Evolutionary conservation across 768 basidiomycete genomes (phyloP).

Genomic region (Panellus pusillus): DNA sequence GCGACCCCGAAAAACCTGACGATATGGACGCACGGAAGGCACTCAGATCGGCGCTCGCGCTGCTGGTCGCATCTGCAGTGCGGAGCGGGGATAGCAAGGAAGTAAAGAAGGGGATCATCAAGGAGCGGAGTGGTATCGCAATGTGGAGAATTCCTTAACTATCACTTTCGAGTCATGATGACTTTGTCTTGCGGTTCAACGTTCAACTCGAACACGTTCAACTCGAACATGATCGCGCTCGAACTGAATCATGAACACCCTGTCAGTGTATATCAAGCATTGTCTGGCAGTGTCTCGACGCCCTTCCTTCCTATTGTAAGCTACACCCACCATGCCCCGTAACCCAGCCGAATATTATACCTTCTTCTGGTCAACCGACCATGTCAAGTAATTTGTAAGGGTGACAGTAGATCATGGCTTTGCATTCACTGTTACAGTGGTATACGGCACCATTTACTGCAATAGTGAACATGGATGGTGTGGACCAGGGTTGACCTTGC

Average conservation of each 20-base stretch:
- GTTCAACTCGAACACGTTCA: too few species aligned
- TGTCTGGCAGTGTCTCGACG: too few species aligned
- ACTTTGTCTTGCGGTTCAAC: too few species aligned
- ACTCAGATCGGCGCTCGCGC: constrained; percentile 46
- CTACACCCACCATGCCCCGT: constrained; percentile 9
- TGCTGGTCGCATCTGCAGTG: constrained; percentile 57
- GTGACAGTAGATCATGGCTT: background rate
- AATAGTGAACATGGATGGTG: constrained; percentile 30
- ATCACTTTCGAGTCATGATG: background rate
- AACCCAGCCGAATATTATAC: constrained; percentile 37
- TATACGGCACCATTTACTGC: constrained; percentile 46
- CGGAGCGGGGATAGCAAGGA: constrained; percentile 52
- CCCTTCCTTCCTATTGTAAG: too few species aligned
- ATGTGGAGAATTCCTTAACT: constrained; percentile 63
- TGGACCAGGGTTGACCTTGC: constrained; percentile 37
- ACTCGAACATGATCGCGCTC: too few species aligned
- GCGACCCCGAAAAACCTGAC: constrained; percentile 15
- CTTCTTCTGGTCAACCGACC: constrained; percentile 47
- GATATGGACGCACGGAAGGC: constrained; percentile 34
- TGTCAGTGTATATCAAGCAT: too few species aligned
- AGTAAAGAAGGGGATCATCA: constrained; percentile 56
- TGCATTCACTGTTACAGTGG: constrained; percentile 35
- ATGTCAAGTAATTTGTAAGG: constrained; percentile 37
- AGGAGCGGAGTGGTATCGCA: constrained; percentile 59
- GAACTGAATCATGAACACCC: too few species aligned